These are phyloP conservation scores for Brassica juncea DNA, from an alignment of 345 rosid genomes.

Conservation along the genomic window DNA sequence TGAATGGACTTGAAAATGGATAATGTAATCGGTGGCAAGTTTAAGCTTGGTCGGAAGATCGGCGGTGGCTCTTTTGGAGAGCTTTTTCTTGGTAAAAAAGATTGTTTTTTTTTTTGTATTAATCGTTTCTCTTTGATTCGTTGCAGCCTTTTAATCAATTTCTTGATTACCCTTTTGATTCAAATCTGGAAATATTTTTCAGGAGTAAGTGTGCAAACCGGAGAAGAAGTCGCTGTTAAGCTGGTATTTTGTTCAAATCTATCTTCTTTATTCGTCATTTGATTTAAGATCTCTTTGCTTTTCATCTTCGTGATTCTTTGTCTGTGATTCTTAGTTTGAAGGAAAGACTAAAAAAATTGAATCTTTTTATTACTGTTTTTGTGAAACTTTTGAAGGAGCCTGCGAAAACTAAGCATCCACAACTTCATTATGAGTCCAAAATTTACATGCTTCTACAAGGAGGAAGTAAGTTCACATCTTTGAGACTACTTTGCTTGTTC, in stretches of 20 bases:
- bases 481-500: not conserved
- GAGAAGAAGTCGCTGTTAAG: conserved; percentile 47
- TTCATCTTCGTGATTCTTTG: not conserved
- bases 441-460: conserved; percentile 87
- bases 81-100: conserved; percentile 32
- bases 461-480: conserved; percentile 62
- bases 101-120: not conserved
- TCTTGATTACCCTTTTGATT: not conserved
- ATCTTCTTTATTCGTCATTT: not conserved
- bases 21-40: conserved; percentile 43
- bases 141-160: not conserved
- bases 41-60: conserved; percentile 43
- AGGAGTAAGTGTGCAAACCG: conserved; percentile 41
- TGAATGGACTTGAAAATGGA: conserved; percentile 43
- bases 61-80: conserved; percentile 45
- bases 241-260: conserved; percentile 31
- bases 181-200: not conserved
- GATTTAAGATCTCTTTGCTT: not conserved
- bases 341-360: not conserved
- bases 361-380: not conserved
- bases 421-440: conserved; percentile 86
- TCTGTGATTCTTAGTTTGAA: conserved; percentile 3
- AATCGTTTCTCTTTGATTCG: not conserved
- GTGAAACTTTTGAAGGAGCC: conserved; percentile 55
- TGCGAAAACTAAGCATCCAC: conserved; percentile 87